These are phyloP conservation scores for Helminthosporium solani DNA, from an alignment of 2,329 filamentous ascomycete species.

Conservation along the genomic window DNA sequence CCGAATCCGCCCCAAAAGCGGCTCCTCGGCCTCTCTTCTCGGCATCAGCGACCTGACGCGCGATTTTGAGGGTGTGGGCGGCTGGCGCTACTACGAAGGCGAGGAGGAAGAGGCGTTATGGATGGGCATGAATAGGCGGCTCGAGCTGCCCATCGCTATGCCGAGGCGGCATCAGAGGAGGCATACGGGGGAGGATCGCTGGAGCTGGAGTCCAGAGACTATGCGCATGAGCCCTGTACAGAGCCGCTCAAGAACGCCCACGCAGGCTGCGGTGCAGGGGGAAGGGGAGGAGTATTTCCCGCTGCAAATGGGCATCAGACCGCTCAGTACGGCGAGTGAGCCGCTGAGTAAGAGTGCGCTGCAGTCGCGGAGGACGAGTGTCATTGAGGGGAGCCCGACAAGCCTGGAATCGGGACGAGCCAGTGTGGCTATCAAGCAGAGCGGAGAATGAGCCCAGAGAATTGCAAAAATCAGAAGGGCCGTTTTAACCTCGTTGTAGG, in stretches of 20 bases:
- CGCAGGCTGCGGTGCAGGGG: conserved; percentile 12
- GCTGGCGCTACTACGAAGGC: conserved; percentile 40
- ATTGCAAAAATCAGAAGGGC: no score
- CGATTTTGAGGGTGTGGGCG: conserved; percentile 49
- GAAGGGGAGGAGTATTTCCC: conserved; percentile 33
- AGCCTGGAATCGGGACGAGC: not conserved
- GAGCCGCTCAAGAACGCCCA: conserved; percentile 39
- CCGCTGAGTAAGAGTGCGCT: conserved; percentile 15
- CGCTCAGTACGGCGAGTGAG: conserved; percentile 25
- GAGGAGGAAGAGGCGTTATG: conserved; percentile 47
- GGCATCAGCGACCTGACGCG: conserved; percentile 34
- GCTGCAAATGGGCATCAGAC: conserved; percentile 18
- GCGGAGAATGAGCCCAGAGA: not conserved
- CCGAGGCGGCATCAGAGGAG: conserved; percentile 34
- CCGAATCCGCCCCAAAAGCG: conserved; percentile 31
- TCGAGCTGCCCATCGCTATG: conserved; percentile 40
- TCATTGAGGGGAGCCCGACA: conserved; percentile 11
- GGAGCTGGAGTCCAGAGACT: conserved; percentile 35
- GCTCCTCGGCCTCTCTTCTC: conserved; percentile 35
- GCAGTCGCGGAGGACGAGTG: conserved; percentile 29
- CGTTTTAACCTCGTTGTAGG: no score
- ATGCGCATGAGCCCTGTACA: conserved; percentile 43
- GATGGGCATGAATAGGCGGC: conserved; percentile 47
- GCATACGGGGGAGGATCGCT: conserved; percentile 33
- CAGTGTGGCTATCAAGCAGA: not conserved